Conservation (phyloP, 2,329 filamentous ascomycete genomes). For the Thelonectria rubi region DNA sequence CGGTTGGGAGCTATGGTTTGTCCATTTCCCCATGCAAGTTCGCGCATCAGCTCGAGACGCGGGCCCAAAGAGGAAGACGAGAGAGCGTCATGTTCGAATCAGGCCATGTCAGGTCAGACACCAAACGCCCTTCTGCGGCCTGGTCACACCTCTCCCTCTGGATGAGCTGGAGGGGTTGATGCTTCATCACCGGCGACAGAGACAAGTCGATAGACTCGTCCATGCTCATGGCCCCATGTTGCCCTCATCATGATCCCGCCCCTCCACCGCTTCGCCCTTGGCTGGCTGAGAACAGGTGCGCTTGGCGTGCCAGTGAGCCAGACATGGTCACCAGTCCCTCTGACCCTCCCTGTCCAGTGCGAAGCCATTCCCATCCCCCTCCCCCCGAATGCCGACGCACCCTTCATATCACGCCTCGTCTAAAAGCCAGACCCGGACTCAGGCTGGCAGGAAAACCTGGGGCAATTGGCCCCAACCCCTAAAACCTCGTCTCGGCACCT, state of each 20-base stretch:
- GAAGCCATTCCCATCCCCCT: slow-evolving; percentile 17
- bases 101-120: slow-evolving; percentile 19
- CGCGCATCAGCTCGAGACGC: slow-evolving; percentile 4
- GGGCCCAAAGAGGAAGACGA: slow-evolving; percentile 11
- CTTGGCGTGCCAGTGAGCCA: slow-evolving; percentile 13
- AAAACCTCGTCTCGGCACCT: slow-evolving; percentile 19
- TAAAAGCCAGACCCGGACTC: slow-evolving; percentile 10
- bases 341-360: slow-evolving; percentile 1
- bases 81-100: slow-evolving; percentile 17
- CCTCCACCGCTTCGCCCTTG: slow-evolving; percentile 16
- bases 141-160: slow-evolving; percentile 20
- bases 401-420: slow-evolving; percentile 13
- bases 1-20: slow-evolving; percentile 1
- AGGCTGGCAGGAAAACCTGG: slow-evolving; percentile 11
- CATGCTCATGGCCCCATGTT: slow-evolving; percentile 17
- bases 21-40: slow-evolving; percentile 7
- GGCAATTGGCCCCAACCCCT: slow-evolving; percentile 8
- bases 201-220: slow-evolving; percentile 6
- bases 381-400: slow-evolving; percentile 17
- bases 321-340: slow-evolving; percentile 23
- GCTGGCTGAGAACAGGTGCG: slow-evolving; percentile 10
- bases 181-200: not conserved
- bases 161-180: slow-evolving; percentile 15
- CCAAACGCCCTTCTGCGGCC: not conserved
- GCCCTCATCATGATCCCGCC: slow-evolving; percentile 23